A percentile compares a stretch with the other conserved stretches of the same genome.
Evolutionary conservation across 495 filamentous ascomycete species (phyloP).

Genomic region (Ramalina intermedia): DNA sequence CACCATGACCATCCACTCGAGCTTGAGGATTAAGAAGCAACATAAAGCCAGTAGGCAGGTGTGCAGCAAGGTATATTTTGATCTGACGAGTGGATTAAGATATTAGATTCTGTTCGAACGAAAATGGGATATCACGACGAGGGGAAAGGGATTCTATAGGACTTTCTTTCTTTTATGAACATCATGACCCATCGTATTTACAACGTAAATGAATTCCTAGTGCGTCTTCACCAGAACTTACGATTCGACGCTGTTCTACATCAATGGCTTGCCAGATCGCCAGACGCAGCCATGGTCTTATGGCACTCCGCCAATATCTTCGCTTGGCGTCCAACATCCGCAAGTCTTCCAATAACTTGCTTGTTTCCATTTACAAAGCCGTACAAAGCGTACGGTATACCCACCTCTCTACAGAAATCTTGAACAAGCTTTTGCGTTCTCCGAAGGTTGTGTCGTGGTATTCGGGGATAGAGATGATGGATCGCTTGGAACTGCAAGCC

Average conservation of each 20-base stretch:
- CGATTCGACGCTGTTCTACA: not conserved
- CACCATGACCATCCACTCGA: slow-evolving; percentile 30
- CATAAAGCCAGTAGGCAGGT: no score
- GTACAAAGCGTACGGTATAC: slow-evolving; percentile 85
- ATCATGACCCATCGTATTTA: not conserved
- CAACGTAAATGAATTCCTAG: not conserved
- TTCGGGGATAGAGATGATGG: slow-evolving; percentile 88
- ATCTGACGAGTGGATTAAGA: not conserved
- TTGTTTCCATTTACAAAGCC: slow-evolving; percentile 90
- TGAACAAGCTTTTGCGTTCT: slow-evolving; percentile 67
- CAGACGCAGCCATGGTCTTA: slow-evolving; percentile 35
- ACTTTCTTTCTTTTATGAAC: not conserved
- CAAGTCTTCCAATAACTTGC: slow-evolving; percentile 69
- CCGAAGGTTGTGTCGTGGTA: slow-evolving; percentile 87
- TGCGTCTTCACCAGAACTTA: not conserved
- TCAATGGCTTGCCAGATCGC: slow-evolving; percentile 18
- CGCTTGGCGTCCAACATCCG: slow-evolving; percentile 77
- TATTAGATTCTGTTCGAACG: not conserved
- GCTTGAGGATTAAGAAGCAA: slow-evolving; percentile 33
- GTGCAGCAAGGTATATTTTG: no score
- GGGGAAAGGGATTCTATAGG: not conserved
- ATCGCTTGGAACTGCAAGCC: slow-evolving; percentile 95
- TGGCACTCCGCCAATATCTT: slow-evolving; percentile 80
- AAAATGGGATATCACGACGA: not conserved
- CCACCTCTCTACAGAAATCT: slow-evolving; percentile 82